A percentile compares a stretch with the other conserved stretches of the same genome.
Evolutionary conservation across 169 alveolate genomes (phyloP).

Genomic region (Babesia bigemina): DNA sequence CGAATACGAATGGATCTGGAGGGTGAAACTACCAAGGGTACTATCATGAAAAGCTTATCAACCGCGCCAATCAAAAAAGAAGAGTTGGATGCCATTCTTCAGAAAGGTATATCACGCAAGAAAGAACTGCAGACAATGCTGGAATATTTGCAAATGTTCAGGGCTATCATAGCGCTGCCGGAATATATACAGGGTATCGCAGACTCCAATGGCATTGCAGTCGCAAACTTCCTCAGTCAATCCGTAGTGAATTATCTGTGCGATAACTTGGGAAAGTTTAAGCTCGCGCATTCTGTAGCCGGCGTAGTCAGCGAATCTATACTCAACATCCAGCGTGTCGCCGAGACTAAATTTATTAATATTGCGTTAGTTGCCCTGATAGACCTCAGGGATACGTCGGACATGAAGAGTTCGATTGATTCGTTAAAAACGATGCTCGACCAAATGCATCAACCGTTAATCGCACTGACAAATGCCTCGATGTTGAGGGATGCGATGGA

Average conservation of each 20-base stretch:
- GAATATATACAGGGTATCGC: constrained; percentile 64
- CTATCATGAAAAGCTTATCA: neutral
- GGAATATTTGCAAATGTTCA: constrained; percentile 28
- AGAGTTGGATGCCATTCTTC: constrained; percentile 3
- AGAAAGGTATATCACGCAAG: constrained; percentile 36
- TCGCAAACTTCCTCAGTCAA: constrained; percentile 40
- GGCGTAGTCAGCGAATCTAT: constrained; percentile 43
- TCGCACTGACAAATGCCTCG: constrained; percentile 24
- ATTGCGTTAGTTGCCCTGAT: constrained; percentile 22
- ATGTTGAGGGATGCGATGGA: constrained; percentile 7
- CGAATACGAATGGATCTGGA: constrained; percentile 26
- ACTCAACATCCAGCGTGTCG: constrained; percentile 42
- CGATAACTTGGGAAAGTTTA: constrained; percentile 32
- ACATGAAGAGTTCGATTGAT: neutral
- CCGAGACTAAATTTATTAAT: constrained; percentile 58
- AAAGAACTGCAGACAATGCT: constrained; percentile 14
- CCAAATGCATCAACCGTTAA: constrained; percentile 25
- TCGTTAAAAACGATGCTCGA: neutral
- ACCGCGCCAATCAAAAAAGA: constrained; percentile 3
- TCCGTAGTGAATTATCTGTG: constrained; percentile 16
- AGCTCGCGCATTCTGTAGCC: constrained; percentile 31
- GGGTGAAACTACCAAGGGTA: constrained; percentile 1
- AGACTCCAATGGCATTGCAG: constrained; percentile 38
- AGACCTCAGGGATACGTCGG: constrained; percentile 16
- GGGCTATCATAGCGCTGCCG: constrained; percentile 37